Percentiles rank a stretch among this genome's conserved stretches.
These are phyloP conservation scores for Ailanthus altissimus DNA, from an alignment of 345 rosid species.

Conservation along the genomic window DNA sequence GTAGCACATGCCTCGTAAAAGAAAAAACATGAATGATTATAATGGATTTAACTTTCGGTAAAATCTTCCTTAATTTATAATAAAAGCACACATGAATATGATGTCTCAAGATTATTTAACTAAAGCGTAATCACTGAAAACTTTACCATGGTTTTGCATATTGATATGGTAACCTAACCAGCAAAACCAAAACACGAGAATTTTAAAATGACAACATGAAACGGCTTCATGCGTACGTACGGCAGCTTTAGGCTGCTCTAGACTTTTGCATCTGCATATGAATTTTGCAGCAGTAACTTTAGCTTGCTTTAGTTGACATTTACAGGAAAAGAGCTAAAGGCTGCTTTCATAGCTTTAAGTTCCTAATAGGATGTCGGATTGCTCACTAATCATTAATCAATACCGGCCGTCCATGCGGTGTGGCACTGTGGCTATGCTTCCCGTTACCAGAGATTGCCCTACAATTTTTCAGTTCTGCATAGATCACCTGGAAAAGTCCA, in stretches of 20 bases:
- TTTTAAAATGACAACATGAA: not conserved
- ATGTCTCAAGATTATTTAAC: not conserved
- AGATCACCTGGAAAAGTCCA: not conserved
- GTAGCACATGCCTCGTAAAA: too few species aligned
- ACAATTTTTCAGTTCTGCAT: conserved; percentile 2
- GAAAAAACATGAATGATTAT: too few species aligned
- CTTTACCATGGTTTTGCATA: not conserved
- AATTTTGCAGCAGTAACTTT: not conserved
- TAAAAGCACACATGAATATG: too few species aligned
- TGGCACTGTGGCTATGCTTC: not conserved
- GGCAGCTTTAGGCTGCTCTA: not conserved
- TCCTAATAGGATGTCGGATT: not conserved
- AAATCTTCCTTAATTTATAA: too few species aligned
- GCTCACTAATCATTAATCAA: not conserved
- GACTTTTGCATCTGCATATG: not conserved
- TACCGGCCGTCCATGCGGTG: too few species aligned
- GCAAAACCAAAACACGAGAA: not conserved
- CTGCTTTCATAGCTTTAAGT: not conserved
- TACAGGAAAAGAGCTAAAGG: conserved; percentile 10
- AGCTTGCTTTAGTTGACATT: conserved; percentile 9
- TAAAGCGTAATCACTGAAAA: not conserved
- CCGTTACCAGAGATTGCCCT: not conserved
- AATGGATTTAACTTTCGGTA: too few species aligned
- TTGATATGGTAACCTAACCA: not conserved
- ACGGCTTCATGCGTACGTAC: not conserved